Evolutionary conservation across 257 asterid genomes (phyloP).

Genomic region (Gynochthodes officinalis): DNA sequence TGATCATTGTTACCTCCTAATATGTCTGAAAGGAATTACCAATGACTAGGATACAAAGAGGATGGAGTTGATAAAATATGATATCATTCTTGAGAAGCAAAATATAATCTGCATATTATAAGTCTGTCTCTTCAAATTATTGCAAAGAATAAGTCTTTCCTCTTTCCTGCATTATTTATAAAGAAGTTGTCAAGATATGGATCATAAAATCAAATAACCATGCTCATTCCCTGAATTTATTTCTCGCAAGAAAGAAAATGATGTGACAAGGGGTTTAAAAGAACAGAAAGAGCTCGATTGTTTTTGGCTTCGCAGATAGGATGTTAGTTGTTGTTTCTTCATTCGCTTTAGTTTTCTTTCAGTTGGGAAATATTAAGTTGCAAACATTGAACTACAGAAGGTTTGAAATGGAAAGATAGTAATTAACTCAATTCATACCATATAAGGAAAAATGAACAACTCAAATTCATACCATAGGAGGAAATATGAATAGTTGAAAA

Average conservation of each 20-base stretch:
- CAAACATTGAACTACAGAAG: neutral
- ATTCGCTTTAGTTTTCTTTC: too few relatives aligned
- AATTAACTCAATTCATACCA: neutral
- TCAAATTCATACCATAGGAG: neutral
- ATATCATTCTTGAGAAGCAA: neutral
- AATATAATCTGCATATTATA: neutral
- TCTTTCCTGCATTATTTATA: neutral
- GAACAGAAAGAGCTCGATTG: neutral
- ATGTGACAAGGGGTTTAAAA: neutral
- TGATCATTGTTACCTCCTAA: neutral
- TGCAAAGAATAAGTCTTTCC: neutral
- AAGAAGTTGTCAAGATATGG: neutral
- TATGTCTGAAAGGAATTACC: neutral
- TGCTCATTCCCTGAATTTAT: too few relatives aligned
- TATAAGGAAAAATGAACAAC: neutral
- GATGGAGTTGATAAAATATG: neutral
- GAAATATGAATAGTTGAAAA: neutral
- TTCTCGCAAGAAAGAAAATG: neutral
- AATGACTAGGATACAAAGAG: neutral
- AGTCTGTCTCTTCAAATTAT: neutral
- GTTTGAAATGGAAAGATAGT: neutral
- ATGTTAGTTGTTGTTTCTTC: neutral
- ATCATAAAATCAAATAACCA: neutral
- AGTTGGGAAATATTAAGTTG: neutral
- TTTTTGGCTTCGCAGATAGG: neutral